phyloP scores from a whole-genome alignment of 768 basidiomycete species.

The Tulasnella sp. region DNA sequence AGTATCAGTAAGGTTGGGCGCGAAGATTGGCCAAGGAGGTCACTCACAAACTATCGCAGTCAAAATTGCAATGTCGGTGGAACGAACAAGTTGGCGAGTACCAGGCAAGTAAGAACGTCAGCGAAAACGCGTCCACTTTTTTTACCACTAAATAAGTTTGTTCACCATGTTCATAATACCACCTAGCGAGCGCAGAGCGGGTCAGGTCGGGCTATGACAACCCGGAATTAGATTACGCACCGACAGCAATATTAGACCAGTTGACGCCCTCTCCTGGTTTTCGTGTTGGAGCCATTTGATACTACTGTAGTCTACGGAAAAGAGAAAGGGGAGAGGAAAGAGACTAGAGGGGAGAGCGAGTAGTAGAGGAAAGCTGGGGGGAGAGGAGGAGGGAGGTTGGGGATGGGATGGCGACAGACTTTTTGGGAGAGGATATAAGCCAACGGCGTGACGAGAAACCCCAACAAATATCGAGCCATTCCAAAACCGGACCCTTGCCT shows the following conservation, averaged over 20 bases:
- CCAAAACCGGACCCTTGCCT: background rate
- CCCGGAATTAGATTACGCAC: slow-evolving; percentile 52
- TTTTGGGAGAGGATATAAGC: slow-evolving; percentile 7
- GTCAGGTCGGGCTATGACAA: slow-evolving; percentile 36
- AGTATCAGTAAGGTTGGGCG: background rate
- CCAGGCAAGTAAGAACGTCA: slow-evolving; percentile 19
- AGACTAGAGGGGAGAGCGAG: slow-evolving; percentile 19
- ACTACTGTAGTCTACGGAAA: slow-evolving; percentile 1
- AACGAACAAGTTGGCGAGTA: slow-evolving; percentile 29
- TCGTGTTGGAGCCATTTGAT: slow-evolving; percentile 41
- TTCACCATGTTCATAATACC: slow-evolving; percentile 97
- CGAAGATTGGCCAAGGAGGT: background rate
- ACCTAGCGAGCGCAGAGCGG: slow-evolving; percentile 53
- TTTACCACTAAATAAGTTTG: background rate
- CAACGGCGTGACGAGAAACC: slow-evolving; percentile 17
- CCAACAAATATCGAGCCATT: slow-evolving; percentile 20
- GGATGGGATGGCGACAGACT: slow-evolving; percentile 8
- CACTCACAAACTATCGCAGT: slow-evolving; percentile 35
- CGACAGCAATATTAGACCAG: slow-evolving; percentile 96
- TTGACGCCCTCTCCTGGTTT: slow-evolving; percentile 88
- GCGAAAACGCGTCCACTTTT: slow-evolving; percentile 15
- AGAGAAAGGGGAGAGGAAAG: background rate
- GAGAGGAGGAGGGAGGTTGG: slow-evolving; percentile 1
- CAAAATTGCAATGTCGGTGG: background rate
- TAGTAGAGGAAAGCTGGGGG: background rate